Conservation (phyloP, 2,329 filamentous ascomycete genomes). For the Onygenales sp. region DNA sequence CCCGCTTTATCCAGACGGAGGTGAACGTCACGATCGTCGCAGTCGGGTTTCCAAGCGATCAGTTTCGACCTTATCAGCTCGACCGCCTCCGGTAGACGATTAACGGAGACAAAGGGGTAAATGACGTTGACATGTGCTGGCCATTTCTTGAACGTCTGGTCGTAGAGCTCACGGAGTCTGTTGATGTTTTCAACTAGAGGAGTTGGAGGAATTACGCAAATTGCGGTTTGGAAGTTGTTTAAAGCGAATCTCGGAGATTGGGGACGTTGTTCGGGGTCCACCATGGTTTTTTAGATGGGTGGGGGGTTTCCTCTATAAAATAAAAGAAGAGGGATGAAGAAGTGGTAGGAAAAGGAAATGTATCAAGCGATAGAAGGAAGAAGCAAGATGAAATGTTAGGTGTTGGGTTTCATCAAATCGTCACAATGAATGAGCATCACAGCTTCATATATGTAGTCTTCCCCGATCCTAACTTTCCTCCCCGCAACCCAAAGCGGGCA, state of each 20-base stretch:
- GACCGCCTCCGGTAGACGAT: constrained; percentile 37
- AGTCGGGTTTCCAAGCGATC: constrained; percentile 7
- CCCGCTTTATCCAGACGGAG: constrained; percentile 31
- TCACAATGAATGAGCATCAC: too few species aligned
- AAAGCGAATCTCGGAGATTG: constrained; percentile 6
- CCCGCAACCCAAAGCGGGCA: too few species aligned
- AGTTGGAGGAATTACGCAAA: constrained; percentile 50
- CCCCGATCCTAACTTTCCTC: too few species aligned
- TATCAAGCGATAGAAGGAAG: too few species aligned
- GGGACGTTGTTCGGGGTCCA: not conserved
- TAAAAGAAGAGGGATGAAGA: not conserved
- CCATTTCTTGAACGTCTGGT: constrained; percentile 53
- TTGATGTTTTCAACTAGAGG: constrained; percentile 42
- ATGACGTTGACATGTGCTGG: constrained; percentile 58
- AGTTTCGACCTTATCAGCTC: constrained; percentile 31
- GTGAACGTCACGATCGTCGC: not conserved
- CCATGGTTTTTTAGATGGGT: not conserved
- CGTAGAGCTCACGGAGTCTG: constrained; percentile 50
- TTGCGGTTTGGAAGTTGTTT: constrained; percentile 47
- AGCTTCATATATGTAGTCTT: too few species aligned
- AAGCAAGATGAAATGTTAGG: not conserved
- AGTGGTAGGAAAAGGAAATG: not conserved
- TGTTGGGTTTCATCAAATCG: too few species aligned
- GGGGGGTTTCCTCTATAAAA: not conserved
- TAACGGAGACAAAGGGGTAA: constrained; percentile 53